Evolutionary conservation across 1,284 basidiomycete species (phyloP), one percentile per base, ranked within the genome.

Genomic region (Earliella scabrosa): DNA sequence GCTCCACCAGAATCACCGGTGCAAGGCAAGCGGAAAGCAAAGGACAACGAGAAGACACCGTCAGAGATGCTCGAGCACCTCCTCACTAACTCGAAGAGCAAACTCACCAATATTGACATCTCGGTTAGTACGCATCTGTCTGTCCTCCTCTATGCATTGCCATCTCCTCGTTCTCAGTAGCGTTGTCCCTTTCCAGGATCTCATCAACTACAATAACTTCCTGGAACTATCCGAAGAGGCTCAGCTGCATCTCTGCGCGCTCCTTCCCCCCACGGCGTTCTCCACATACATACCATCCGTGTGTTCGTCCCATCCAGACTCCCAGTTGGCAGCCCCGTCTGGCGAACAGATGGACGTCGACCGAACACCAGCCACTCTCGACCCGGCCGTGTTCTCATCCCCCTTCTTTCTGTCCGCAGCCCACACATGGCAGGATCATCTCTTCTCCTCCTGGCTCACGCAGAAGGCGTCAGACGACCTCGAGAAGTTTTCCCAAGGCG

Each of bases 341-440:
- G 39, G 6, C 26, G 48, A 56, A 24, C 50, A 52, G 13, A 75
- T 74, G 72, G 63, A 66, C 3, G 66, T 73, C 20, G 71, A 74
- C 45, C 54, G 45, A 8, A 58, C 50, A 2, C 58, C 66, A 0
- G 59, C 63, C n/a, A 66, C 66, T 7, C 61, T 83, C 1, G 77
- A 82, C 52, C 67, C 69, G 0, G 57, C 68, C 4, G 59, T 82
- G 10, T 82, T 86, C 67, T 77, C 71, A n/a, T 81, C 82, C 46
- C 63, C 81, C 2, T 79, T 82, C 63, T 81, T 85, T 59, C 69
- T 82, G 32, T 77, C 82, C 24, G 82, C 82, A 0, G 73, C 79
- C 23, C 78, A 73, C 44, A 85, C 83, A 1, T 84, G 82, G 56
- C 84, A 86, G 66, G 83, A 85, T 61, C 83, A 87, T 51, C 68